Percentiles rank a stretch among this genome's conserved stretches.
Evolutionary conservation across 208 protist species (phyloP).

Genomic region (Leishmania lainsoni): DNA sequence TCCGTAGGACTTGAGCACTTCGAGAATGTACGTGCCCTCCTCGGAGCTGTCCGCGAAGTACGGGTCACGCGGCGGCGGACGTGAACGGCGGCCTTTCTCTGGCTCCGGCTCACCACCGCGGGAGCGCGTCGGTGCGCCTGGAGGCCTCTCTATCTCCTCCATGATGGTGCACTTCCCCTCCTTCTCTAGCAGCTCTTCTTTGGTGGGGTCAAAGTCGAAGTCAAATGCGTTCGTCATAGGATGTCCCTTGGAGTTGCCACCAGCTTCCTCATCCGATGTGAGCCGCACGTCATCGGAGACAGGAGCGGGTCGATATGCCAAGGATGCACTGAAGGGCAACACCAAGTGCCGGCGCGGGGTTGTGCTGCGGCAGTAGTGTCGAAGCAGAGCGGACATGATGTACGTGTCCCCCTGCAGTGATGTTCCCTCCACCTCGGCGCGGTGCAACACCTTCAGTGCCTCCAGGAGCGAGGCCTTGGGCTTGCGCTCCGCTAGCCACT

Average conservation of each 20-base stretch:
- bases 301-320: slow-evolving; percentile 44
- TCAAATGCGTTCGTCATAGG: slow-evolving; percentile 36
- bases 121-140: not conserved
- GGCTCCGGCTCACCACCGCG: slow-evolving; percentile 20
- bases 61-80: slow-evolving; percentile 21
- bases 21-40: slow-evolving; percentile 67
- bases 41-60: slow-evolving; percentile 44
- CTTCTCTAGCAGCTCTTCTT: slow-evolving; percentile 43
- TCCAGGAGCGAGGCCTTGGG: slow-evolving; percentile 53
- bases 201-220: slow-evolving; percentile 29
- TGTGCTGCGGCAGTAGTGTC: slow-evolving; percentile 67
- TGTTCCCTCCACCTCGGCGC: slow-evolving; percentile 84
- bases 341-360: slow-evolving; percentile 50
- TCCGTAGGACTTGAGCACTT: slow-evolving; percentile 54
- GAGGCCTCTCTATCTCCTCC: slow-evolving; percentile 17
- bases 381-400: slow-evolving; percentile 62
- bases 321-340: slow-evolving; percentile 47
- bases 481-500: slow-evolving; percentile 48
- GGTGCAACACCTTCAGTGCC: slow-evolving; percentile 76
- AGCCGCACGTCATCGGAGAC: slow-evolving; percentile 16
- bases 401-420: slow-evolving; percentile 67
- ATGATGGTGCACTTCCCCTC: slow-evolving; percentile 20
- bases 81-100: slow-evolving; percentile 18
- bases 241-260: not conserved
- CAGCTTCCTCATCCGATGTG: not conserved